Percentiles rank a stretch among this genome's conserved stretches.
These are phyloP conservation scores for Ophiostoma australiae DNA, from an alignment of 2,329 filamentous ascomycete species.

Conservation along the genomic window DNA sequence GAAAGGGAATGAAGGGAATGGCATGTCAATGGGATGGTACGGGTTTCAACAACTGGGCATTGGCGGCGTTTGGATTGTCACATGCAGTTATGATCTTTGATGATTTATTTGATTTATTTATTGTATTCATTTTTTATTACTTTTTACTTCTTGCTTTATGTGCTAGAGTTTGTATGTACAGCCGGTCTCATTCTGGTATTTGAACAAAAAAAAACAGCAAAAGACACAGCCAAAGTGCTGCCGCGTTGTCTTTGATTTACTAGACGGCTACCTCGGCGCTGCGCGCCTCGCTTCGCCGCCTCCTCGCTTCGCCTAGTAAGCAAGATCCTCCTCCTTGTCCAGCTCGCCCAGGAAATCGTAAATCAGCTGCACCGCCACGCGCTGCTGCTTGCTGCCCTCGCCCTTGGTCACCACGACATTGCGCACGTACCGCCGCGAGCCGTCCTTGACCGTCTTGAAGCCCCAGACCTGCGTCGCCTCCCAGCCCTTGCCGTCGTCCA, in stretches of 20 bases:
- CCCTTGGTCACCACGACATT: constrained; percentile 52
- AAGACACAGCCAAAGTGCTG: too few species aligned
- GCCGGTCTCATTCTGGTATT: too few species aligned
- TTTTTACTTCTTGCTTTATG: too few species aligned
- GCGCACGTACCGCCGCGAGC: constrained; percentile 49
- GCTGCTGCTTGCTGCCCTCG: constrained; percentile 34
- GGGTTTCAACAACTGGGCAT: constrained; percentile 11
- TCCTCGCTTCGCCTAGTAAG: constrained; percentile 18
- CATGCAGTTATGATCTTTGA: too few species aligned
- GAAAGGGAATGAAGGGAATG: too few species aligned
- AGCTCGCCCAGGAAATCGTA: constrained; percentile 46
- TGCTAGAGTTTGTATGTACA: too few species aligned
- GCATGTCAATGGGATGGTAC: background rate
- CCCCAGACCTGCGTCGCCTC: constrained; percentile 56
- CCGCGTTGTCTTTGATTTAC: too few species aligned
- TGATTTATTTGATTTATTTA: background rate
- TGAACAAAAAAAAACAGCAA: too few species aligned
- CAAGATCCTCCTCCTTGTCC: constrained; percentile 21
- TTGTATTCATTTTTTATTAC: background rate
- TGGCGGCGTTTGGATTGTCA: constrained; percentile 15
- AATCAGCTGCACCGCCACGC: constrained; percentile 48
- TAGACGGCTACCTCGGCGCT: background rate
- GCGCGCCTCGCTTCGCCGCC: background rate
- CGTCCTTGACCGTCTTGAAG: constrained; percentile 45
- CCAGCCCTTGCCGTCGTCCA: constrained; percentile 49